Evolutionary conservation across 1,139 yeast genomes (phyloP).

Genomic region (Candida smagusa): DNA sequence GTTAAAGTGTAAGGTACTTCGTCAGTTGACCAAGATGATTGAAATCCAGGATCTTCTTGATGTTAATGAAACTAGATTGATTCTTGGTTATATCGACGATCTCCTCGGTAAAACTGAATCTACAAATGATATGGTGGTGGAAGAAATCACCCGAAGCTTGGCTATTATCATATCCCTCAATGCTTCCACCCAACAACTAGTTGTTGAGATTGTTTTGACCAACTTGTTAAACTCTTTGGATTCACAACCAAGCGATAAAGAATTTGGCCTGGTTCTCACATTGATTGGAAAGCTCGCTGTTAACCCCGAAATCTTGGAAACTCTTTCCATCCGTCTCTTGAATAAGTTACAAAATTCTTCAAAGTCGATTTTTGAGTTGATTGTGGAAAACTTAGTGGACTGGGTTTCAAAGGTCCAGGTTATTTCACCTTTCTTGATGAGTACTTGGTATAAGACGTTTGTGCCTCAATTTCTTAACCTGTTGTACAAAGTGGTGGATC

Average conservation of each 20-base stretch:
- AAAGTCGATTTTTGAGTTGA: slow-evolving; percentile 14
- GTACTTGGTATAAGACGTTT: slow-evolving; percentile 41
- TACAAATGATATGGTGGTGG: slow-evolving; percentile 18
- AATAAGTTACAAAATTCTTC: slow-evolving; percentile 32
- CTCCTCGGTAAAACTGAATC: slow-evolving; percentile 19
- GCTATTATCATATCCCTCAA: slow-evolving; percentile 37
- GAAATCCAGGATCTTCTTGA: slow-evolving; percentile 45
- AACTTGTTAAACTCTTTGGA: slow-evolving; percentile 44
- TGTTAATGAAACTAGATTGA: slow-evolving; percentile 54
- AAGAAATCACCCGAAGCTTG: slow-evolving; percentile 48
- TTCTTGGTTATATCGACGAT: slow-evolving; percentile 67
- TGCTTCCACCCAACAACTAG: slow-evolving; percentile 20
- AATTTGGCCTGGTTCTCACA: slow-evolving; percentile 32
- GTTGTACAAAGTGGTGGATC: background rate
- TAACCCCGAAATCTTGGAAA: slow-evolving; percentile 47
- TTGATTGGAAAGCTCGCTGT: slow-evolving; percentile 45
- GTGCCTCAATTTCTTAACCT: slow-evolving; percentile 27
- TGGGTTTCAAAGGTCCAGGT: slow-evolving; percentile 22
- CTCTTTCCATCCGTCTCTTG: slow-evolving; percentile 47
- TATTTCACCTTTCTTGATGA: slow-evolving; percentile 31
- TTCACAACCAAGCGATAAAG: slow-evolving; percentile 26
- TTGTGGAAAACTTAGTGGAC: slow-evolving; percentile 25
- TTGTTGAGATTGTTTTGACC: slow-evolving; percentile 62
- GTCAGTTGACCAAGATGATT: slow-evolving; percentile 57
- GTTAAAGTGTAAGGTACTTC: slow-evolving; percentile 62